phyloP scores from a whole-genome alignment of 1,284 basidiomycete genomes.

The Schizopora paradoxa region DNA sequence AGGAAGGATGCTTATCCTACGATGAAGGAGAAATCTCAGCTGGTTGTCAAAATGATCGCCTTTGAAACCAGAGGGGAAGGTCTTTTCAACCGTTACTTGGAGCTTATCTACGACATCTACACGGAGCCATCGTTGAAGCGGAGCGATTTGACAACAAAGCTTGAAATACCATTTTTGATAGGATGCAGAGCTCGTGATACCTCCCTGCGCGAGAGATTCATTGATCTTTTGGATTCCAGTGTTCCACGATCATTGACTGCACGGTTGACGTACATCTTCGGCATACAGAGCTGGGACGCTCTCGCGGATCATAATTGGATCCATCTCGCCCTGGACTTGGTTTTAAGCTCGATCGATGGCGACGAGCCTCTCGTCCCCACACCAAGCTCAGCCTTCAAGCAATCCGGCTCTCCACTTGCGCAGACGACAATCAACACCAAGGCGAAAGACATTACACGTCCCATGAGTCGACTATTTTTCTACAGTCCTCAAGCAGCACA shows the following conservation, averaged over 20 bases:
- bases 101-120: constrained; percentile 94
- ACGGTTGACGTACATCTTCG: constrained; percentile 87
- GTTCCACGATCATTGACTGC: constrained; percentile 79
- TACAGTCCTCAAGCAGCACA: constrained; percentile 77
- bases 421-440: constrained; percentile 29
- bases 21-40: constrained; percentile 92
- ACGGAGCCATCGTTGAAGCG: constrained; percentile 80
- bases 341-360: constrained; percentile 79
- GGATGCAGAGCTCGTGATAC: constrained; percentile 87
- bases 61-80: constrained; percentile 77
- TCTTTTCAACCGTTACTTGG: constrained; percentile 82
- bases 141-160: constrained; percentile 89
- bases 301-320: constrained; percentile 95
- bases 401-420: constrained; percentile 24
- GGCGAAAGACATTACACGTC: constrained; percentile 60
- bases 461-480: constrained; percentile 82
- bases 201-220: constrained; percentile 77
- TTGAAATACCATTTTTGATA: constrained; percentile 92
- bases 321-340: constrained; percentile 84
- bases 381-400: constrained; percentile 33
- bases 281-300: constrained; percentile 94
- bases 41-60: constrained; percentile 87
- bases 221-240: constrained; percentile 88
- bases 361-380: constrained; percentile 44
- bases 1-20: constrained; percentile 83